Conservation (phyloP, 257 asterid genomes). For the Solanum appendiculatum region DNA sequence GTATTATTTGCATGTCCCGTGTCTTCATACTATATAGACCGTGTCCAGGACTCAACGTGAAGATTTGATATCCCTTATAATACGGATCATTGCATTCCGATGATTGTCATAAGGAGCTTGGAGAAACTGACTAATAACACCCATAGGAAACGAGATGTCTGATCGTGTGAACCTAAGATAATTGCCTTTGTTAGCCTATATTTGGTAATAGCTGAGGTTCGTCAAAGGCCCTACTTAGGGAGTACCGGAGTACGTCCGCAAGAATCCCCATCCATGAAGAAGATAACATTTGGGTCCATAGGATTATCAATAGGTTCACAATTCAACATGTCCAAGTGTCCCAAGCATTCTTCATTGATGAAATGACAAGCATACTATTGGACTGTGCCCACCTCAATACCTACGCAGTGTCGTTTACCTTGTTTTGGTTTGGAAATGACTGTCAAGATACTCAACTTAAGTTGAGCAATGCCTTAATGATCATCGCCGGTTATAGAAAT, state of each 20-base stretch:
- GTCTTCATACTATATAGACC: background rate
- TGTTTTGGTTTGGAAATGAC: background rate
- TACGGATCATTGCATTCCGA: background rate
- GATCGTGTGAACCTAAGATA: background rate
- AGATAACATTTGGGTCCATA: background rate
- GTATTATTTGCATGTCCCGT: background rate
- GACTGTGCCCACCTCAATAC: background rate
- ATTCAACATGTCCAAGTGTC: background rate
- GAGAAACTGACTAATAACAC: background rate
- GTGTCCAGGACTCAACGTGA: background rate
- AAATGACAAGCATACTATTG: background rate
- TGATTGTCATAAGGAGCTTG: background rate
- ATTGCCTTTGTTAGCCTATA: background rate
- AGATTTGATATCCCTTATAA: background rate
- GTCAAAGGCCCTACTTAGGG: background rate
- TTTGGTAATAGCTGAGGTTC: background rate
- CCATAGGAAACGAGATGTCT: background rate
- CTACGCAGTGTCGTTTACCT: background rate
- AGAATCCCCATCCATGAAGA: background rate
- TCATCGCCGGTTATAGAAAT: background rate
- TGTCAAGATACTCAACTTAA: background rate
- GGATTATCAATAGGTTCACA: background rate
- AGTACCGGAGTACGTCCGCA: background rate
- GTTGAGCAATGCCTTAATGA: background rate
- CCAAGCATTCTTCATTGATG: background rate